Percentiles rank a stretch among this genome's conserved stretches.
phyloP scores from a whole-genome alignment of 129 eudicot genomes.

The Centella asiatica region DNA sequence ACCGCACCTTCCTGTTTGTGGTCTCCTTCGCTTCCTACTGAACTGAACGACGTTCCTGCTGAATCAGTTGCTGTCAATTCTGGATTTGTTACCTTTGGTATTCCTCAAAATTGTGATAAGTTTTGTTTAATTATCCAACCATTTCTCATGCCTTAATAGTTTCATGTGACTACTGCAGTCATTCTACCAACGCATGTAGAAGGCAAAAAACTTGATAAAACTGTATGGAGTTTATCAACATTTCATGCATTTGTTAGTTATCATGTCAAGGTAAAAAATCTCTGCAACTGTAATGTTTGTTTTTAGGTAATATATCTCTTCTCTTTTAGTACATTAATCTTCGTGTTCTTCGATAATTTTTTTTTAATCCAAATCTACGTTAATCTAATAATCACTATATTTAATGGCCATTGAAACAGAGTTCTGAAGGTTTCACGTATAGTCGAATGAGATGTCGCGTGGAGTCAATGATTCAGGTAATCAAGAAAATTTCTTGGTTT shows the following conservation, averaged over 20 bases:
- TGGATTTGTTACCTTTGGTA: slow-evolving; percentile 95
- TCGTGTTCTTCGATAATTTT: neutral
- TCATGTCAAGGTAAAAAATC: slow-evolving; percentile 75
- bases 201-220: slow-evolving; percentile 82
- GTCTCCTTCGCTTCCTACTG: slow-evolving; percentile 82
- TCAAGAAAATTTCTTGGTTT: neutral
- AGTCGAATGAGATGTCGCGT: slow-evolving; percentile 97
- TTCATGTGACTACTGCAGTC: slow-evolving; percentile 37
- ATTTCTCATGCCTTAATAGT: neutral
- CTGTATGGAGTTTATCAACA: slow-evolving; percentile 85
- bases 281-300: neutral
- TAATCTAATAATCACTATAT: neutral
- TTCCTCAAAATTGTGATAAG: slow-evolving; percentile 3
- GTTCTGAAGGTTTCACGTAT: slow-evolving; percentile 95
- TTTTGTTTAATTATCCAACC: slow-evolving; percentile 3
- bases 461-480: slow-evolving; percentile 83
- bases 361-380: neutral
- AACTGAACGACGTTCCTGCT: slow-evolving; percentile 53
- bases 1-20: slow-evolving; percentile 85
- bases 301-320: no score
- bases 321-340: no score
- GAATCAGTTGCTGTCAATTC: slow-evolving; percentile 80
- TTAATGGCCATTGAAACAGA: slow-evolving; percentile 28
- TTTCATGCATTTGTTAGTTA: slow-evolving; percentile 93
- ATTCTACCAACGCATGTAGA: slow-evolving; percentile 85